phyloP scores from a whole-genome alignment of 1,139 yeast genomes.

The Neolecta irregularis region DNA sequence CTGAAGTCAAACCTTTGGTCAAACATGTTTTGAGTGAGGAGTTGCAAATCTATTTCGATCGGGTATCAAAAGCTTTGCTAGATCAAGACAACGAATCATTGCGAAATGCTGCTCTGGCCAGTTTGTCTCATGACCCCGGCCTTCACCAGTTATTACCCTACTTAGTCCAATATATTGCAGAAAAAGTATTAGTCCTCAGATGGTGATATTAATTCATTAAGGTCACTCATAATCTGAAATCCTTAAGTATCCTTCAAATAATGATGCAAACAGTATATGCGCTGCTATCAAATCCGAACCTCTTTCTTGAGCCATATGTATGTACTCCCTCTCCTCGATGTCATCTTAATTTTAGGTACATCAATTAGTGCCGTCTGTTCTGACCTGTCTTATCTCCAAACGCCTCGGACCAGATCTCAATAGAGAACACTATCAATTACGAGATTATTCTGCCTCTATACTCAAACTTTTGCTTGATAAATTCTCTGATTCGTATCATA shows the following conservation, averaged over 20 bases:
- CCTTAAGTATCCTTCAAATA: slow-evolving; percentile 57
- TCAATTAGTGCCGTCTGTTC: slow-evolving; percentile 86
- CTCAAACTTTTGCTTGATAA: slow-evolving; percentile 59
- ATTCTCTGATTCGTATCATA: slow-evolving; percentile 76
- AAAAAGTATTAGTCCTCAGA: slow-evolving; percentile 46
- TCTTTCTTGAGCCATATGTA: slow-evolving; percentile 76
- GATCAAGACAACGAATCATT: slow-evolving; percentile 33
- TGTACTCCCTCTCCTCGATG: slow-evolving; percentile 1
- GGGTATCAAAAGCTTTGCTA: slow-evolving; percentile 66
- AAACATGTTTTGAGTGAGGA: slow-evolving; percentile 92
- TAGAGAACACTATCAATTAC: slow-evolving; percentile 30
- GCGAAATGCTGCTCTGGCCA: slow-evolving; percentile 65
- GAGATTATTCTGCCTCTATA: slow-evolving; percentile 80
- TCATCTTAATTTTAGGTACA: slow-evolving; percentile 37
- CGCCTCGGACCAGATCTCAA: slow-evolving; percentile 47
- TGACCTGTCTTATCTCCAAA: slow-evolving; percentile 78
- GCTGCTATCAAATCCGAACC: slow-evolving; percentile 64
- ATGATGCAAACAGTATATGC: slow-evolving; percentile 86
- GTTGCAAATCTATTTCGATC: slow-evolving; percentile 81
- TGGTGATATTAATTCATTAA: slow-evolving; percentile 5
- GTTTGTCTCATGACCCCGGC: slow-evolving; percentile 85
- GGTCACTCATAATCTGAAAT: slow-evolving; percentile 74
- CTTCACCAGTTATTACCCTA: slow-evolving; percentile 93
- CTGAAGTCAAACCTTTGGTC: slow-evolving; percentile 84
- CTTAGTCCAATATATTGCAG: slow-evolving; percentile 89